Conservation (phyloP, 2,329 filamentous ascomycete species). For the Aureobasidium musti region DNA sequence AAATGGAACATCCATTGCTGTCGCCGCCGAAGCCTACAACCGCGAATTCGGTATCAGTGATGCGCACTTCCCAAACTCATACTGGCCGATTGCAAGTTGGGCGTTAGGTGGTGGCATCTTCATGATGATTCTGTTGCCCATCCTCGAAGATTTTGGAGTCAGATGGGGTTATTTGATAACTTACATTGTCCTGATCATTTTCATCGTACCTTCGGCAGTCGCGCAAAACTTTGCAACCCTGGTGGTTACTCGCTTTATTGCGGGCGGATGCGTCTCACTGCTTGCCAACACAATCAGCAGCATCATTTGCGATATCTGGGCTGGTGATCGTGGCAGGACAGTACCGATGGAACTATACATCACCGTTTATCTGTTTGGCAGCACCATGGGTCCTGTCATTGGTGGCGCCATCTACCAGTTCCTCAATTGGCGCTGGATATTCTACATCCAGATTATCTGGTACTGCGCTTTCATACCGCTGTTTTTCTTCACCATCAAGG, state of each 20-base stretch:
- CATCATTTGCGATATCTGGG: slow-evolving; percentile 46
- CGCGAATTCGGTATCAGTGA: slow-evolving; percentile 41
- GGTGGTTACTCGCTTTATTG: slow-evolving; percentile 43
- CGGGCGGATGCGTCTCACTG: slow-evolving; percentile 43
- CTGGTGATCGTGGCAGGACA: slow-evolving; percentile 38
- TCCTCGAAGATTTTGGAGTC: slow-evolving; percentile 45
- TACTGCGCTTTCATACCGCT: slow-evolving; percentile 49
- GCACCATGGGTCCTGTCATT: slow-evolving; percentile 42
- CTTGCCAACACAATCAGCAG: slow-evolving; percentile 43
- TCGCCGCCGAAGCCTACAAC: slow-evolving; percentile 41
- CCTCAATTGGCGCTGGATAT: slow-evolving; percentile 45
- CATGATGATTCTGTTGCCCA: slow-evolving; percentile 42
- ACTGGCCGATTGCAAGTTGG: slow-evolving; percentile 45
- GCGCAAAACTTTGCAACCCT: slow-evolving; percentile 45
- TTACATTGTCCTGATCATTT: slow-evolving; percentile 43
- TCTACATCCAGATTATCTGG: slow-evolving; percentile 48
- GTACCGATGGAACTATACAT: slow-evolving; percentile 44
- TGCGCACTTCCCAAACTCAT: slow-evolving; percentile 44
- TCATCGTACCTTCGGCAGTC: slow-evolving; percentile 45
- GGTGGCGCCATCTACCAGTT: slow-evolving; percentile 41
- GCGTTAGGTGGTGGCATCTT: slow-evolving; percentile 43
- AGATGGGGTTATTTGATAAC: slow-evolving; percentile 37
- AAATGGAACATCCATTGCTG: slow-evolving; percentile 45
- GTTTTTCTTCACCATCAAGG: slow-evolving; percentile 46
- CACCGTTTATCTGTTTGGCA: slow-evolving; percentile 40